These are phyloP conservation scores for Forsythia suspensa DNA, from an alignment of 257 asterid species.

Conservation along the genomic window DNA sequence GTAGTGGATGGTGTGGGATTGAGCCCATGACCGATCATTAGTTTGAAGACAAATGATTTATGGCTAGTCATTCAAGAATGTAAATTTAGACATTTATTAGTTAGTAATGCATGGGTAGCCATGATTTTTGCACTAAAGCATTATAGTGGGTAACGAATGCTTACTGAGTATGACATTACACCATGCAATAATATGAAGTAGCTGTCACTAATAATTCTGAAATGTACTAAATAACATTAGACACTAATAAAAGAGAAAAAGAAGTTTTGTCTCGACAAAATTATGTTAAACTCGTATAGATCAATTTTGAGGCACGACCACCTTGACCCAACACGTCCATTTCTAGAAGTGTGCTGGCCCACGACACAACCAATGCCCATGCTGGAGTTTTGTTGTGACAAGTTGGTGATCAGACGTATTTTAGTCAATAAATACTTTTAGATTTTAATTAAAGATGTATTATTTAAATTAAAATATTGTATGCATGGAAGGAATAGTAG, in stretches of 20 bases:
- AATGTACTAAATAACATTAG: no score
- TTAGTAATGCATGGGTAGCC: not conserved
- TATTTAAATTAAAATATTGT: not conserved
- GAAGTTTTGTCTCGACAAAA: no score
- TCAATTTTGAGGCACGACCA: no score
- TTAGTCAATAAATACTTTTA: no score
- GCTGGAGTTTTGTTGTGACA: no score
- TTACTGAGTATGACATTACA: not conserved
- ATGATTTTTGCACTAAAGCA: not conserved
- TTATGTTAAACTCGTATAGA: no score
- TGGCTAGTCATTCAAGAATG: not conserved
- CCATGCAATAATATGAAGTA: slow-evolving; percentile 11
- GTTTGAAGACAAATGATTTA: not conserved
- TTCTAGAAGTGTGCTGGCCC: no score
- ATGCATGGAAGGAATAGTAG: not conserved
- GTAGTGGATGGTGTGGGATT: not conserved
- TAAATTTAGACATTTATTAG: not conserved
- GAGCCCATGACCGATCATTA: not conserved
- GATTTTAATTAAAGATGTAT: no score
- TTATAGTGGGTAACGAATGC: not conserved
- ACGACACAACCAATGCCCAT: no score
- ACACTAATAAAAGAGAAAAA: no score
- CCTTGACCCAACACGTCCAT: no score
- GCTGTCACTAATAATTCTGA: not conserved
- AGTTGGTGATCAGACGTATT: no score